phyloP scores from a whole-genome alignment of 371 early-diverging fungal genomes.

The Mucor lusitanicus region DNA sequence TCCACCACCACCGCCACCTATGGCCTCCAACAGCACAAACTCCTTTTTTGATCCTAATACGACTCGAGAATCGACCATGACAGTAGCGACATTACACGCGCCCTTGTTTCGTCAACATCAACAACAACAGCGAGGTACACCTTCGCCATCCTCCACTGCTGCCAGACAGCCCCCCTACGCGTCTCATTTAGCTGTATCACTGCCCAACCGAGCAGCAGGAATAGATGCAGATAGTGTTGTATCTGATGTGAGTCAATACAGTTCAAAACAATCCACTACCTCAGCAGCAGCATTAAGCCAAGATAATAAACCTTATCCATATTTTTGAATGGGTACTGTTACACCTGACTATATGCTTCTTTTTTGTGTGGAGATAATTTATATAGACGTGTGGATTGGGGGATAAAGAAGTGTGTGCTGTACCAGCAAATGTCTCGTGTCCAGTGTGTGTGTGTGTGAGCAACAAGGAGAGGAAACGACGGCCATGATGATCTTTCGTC shows the following conservation, averaged over 20 bases:
- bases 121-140: background rate
- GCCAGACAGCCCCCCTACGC: background rate
- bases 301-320: conserved; percentile 6
- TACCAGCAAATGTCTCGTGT: too few species aligned
- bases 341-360: conserved; percentile 1
- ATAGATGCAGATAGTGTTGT: background rate
- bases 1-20: background rate
- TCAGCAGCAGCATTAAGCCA: background rate
- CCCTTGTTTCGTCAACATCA: conserved; percentile 2
- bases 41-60: background rate
- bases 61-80: conserved; percentile 6
- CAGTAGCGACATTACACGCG: conserved; percentile 11
- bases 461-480: too few species aligned
- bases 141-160: background rate
- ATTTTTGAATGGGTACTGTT: conserved; percentile 9
- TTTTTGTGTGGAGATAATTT: background rate
- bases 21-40: background rate
- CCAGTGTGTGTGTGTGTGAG: too few species aligned
- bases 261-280: background rate
- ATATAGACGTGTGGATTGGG: background rate
- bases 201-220: background rate
- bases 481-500: too few species aligned
- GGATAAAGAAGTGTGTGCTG: too few species aligned
- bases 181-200: background rate
- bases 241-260: conserved; percentile 8